Base-by-base conservation (phyloP, 2,329 filamentous ascomycete species). In the Colletotrichum tabaci region DNA sequence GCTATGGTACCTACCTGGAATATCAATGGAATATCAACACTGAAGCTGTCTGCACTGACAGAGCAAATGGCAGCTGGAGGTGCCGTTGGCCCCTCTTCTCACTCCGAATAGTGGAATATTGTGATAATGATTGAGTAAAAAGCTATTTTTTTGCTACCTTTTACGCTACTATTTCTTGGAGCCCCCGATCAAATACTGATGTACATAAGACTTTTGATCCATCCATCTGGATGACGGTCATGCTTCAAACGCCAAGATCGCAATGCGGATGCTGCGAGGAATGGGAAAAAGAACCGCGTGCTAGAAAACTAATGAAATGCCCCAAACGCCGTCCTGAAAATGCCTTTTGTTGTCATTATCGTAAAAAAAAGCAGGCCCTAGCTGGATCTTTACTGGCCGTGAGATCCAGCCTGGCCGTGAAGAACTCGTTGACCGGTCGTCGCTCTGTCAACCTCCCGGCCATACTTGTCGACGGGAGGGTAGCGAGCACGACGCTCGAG, bases 401-500 rank as follows among this genome's bases (percentile, higher is more conserved):
- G 82, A 18, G 84, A 83, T 2, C 84, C 84, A 2, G 84, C 84
- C 69, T 86, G 84, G 64, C 84, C 80, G 46, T 79, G 73, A 10
- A 85, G 74, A 5, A 84, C 77, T 40, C 77, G 73, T 50, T 77
- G 62, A 15, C 62, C 55, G 3, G 44, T 38, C 7, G 67, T 70
- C 10, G 72, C 69, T 57, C 81, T 78, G 61, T 80, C 81, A 30
- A 86, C 85, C 75, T 86, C 87, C 18, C 83, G 82, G 35, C 89
- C 88, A 66, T 86, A 82, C 52, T 83, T 83, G 78, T 92, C 88
- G 7, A 92, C 90, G 8, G 87, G 83, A 0, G 94, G 94, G 82
- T 87, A 96, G 53, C 94, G 88, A 50, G 94, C 93, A 73, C 89
- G 89, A 67, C 93, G 88, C 84, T 96, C 94, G 8, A 96, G 86